Evolutionary conservation across 768 basidiomycete species (phyloP), one percentile per base, ranked within the genome.

Genomic region (Rhodotorula graminis): DNA sequence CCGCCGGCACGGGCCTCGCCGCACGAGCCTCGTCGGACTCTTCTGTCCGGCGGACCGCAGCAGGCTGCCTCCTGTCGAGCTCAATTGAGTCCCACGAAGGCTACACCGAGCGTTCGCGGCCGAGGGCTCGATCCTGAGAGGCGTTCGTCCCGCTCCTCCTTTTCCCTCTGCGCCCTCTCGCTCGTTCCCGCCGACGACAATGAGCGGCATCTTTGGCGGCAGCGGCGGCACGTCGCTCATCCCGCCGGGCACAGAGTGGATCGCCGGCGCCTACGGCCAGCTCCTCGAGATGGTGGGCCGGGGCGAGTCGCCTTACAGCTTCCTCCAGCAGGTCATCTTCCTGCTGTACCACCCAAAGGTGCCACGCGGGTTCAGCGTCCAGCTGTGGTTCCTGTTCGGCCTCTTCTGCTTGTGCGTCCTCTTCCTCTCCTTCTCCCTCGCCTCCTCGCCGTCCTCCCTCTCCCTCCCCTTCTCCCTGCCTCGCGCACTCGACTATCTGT

Each of bases 281-380:
- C 25, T 69, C 16, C 58, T 69, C n/a, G 9, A 37, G 25, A 16
- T 18, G n/a, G 49, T 69, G 4, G 2, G 7, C 12, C n/a, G 16
- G 1, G 63, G 63, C 6, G 31, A 14, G 9, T 69, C 68, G 14
- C 68, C 68, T 3, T 69, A 64, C n/a, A 9, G 40, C 4, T 50
- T 50, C 27, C 19, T 69, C 25, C 8, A 64, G n/a, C 37, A 60
- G 9, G n/a, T 64, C 33, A n/a, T 64, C 11, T 19, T 16, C 11
- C n/a, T n/a, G 9, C n/a, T 70, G 1, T 70, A 53, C 59, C 64
- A 70, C 44, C 69, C 69, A 14, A 33, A 29, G 29, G 50, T 50
- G 3, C 56, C 53, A 1, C 1, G 2, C 0, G 29, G 42, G 12
- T 70, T 70, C 44, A 0, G 29, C 3, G 23, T 10, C 0, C 69